phyloP scores from a whole-genome alignment of 305 asterid genomes.

The Salvia sclarea region DNA sequence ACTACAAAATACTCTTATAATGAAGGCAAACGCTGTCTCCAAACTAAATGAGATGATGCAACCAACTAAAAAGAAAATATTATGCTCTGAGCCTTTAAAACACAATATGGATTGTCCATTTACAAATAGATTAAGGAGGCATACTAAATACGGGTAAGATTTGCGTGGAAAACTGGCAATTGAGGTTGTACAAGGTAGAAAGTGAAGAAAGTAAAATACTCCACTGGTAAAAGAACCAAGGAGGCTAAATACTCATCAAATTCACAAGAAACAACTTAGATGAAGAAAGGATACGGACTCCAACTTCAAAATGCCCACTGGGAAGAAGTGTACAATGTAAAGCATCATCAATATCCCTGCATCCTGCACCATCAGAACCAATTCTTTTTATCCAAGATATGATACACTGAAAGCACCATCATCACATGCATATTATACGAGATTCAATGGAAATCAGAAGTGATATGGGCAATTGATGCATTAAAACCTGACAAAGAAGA shows the following conservation, averaged over 20 bases:
- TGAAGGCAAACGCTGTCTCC: background rate
- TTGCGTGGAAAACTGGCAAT: background rate
- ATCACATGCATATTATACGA: conserved; percentile 14
- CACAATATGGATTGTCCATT: conserved; percentile 8
- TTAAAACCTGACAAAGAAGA: conserved; percentile 22
- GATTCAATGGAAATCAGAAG: conserved; percentile 16
- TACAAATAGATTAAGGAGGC: background rate
- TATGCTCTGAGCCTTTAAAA: conserved; percentile 10
- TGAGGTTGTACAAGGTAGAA: background rate
- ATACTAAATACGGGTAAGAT: background rate
- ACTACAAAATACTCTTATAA: background rate
- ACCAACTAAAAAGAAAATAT: conserved; percentile 21
- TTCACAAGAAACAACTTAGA: conserved; percentile 16
- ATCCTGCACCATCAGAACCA: conserved; percentile 64
- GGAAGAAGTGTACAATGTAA: conserved; percentile 87
- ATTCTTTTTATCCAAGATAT: conserved; percentile 25
- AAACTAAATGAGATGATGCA: conserved; percentile 22
- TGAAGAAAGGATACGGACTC: conserved; percentile 90
- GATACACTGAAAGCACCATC: conserved; percentile 22
- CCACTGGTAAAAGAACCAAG: conserved; percentile 15
- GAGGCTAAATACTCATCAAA: background rate
- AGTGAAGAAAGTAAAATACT: background rate
- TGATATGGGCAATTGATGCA: conserved; percentile 10
- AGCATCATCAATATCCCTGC: conserved; percentile 99
- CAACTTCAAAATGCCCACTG: conserved; percentile 95